phyloP scores from a whole-genome alignment of 768 basidiomycete species.

The Collybiopsis confluens region DNA sequence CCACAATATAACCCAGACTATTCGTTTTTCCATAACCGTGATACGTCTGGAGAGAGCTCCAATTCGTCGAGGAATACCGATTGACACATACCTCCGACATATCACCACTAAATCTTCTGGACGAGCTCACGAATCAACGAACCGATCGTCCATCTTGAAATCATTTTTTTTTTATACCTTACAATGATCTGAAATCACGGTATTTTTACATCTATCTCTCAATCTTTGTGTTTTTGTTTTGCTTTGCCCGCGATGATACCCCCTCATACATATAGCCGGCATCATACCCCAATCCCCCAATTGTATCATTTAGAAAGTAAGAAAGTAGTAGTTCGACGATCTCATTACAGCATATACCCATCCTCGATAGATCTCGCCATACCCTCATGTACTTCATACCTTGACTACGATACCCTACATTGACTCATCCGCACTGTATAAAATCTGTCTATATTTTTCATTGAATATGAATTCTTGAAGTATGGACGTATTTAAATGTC shows the following conservation, averaged over 20 bases:
- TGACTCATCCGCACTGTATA: too few species aligned
- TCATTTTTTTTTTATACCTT: not conserved
- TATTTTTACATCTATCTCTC: not conserved
- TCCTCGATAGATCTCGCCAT: not conserved
- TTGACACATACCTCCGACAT: not conserved
- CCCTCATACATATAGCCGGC: not conserved
- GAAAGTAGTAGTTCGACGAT: too few species aligned
- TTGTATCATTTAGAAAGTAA: too few species aligned
- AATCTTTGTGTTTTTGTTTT: not conserved
- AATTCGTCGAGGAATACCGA: not conserved
- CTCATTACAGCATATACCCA: not conserved
- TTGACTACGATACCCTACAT: too few species aligned
- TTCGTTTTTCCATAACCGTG: not conserved
- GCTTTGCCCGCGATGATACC: too few species aligned
- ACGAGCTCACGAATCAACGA: not conserved
- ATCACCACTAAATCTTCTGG: too few species aligned
- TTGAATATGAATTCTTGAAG: too few species aligned
- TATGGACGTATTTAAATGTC: too few species aligned
- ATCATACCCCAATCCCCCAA: not conserved
- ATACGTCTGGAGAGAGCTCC: not conserved
- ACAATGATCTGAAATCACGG: not conserved
- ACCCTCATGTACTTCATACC: not conserved
- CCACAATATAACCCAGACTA: not conserved
- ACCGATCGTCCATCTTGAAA: not conserved
- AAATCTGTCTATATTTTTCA: too few species aligned